Evolutionary conservation across 768 basidiomycete species (phyloP), one percentile per base, ranked within the genome.

Genomic region (Suillus subluteus): DNA sequence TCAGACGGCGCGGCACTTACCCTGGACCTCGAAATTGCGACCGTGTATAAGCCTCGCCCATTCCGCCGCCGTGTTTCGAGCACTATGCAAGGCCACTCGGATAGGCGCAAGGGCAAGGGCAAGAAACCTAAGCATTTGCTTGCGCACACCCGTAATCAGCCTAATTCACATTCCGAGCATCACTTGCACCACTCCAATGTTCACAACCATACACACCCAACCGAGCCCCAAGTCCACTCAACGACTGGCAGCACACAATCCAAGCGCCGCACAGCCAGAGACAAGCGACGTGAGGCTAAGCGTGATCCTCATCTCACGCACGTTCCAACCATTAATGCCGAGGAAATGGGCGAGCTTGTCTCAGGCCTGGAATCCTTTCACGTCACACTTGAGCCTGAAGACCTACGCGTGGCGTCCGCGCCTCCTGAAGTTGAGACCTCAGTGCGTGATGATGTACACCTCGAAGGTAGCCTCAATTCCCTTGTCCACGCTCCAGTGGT

Each of bases 11-110:
- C 65, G 66, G 69, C 73, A 5, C 78, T 83, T 66, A 74, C 81
- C 21, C 76, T 88, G 62, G 86, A 87, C 73, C 83, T 94, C 65
- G 89, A 90, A 72, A 91, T 92, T 58, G 79, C 85, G 3, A 82
- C 87, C 3, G 91, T 93, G 12, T 91, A 86, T 79, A 92, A 92
- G 70, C 91, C 91, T 1, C 85, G 88, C 1, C 90, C 90, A 2
- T 78, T 84, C 69, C 87, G 85, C 82, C 84, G 78, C 35, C 79
- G 79, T 21, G 62, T 77, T 72, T 56, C 81, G 73, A 67, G 72
- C 75, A 58, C 71, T 48, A 64, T 64, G 16, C 58, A 44, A 58
- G 69, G 23, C 43, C 58, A 66, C 35, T 43, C 48, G 18, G 65
- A 66, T 52, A 69, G 40, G 66, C 69, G 55, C 64, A 70, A 67